phyloP scores from a whole-genome alignment of 352 stramenopile species.

The Phytophthora rubi region DNA sequence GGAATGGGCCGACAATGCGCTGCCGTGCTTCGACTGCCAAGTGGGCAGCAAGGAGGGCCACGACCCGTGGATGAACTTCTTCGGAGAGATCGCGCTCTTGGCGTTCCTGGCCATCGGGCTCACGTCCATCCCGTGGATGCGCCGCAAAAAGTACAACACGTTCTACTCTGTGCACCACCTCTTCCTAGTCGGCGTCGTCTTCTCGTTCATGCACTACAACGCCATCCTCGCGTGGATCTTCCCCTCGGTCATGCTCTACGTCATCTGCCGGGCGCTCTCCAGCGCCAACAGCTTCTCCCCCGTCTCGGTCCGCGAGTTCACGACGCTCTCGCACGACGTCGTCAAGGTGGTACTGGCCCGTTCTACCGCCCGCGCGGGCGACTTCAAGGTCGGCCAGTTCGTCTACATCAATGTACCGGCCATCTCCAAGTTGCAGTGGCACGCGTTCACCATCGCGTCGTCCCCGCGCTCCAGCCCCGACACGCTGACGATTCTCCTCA shows the following conservation, averaged over 20 bases:
- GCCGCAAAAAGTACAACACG: constrained; percentile 47
- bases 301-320: constrained; percentile 40
- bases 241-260: constrained; percentile 47
- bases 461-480: constrained; percentile 34
- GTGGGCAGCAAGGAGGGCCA: constrained; percentile 39
- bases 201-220: constrained; percentile 50
- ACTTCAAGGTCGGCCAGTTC: constrained; percentile 50
- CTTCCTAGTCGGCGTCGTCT: constrained; percentile 49
- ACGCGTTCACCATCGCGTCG: constrained; percentile 57
- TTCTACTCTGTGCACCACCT: constrained; percentile 60
- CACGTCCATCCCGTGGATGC: constrained; percentile 48
- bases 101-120: constrained; percentile 49
- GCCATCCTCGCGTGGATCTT: constrained; percentile 50
- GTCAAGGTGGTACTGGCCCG: constrained; percentile 45
- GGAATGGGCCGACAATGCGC: constrained; percentile 25
- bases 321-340: constrained; percentile 31
- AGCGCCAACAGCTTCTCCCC: constrained; percentile 39
- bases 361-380: constrained; percentile 13
- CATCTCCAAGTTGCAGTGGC: constrained; percentile 58
- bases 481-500: constrained; percentile 51
- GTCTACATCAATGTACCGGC: constrained; percentile 56
- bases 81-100: constrained; percentile 47
- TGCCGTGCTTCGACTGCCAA: constrained; percentile 56
- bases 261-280: constrained; percentile 42
- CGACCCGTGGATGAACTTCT: constrained; percentile 56